These are phyloP conservation scores for Colletotrichum kahawae DNA, from an alignment of 2,329 filamentous ascomycete species.

Conservation along the genomic window DNA sequence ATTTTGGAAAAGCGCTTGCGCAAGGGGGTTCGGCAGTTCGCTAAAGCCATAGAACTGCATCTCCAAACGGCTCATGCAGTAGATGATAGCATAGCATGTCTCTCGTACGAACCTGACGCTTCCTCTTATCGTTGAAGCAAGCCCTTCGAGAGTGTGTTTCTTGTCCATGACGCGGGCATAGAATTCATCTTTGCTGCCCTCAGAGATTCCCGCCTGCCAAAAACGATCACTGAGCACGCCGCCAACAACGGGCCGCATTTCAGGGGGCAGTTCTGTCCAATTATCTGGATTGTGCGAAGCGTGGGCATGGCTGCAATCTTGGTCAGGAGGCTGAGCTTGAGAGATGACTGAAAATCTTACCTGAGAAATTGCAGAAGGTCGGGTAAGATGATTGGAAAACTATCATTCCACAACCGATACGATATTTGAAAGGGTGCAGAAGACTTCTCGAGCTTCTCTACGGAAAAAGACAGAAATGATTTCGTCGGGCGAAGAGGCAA, in stretches of 20 bases:
- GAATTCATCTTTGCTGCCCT: slow-evolving; percentile 95
- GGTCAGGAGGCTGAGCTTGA: not conserved
- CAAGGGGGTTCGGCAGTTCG: slow-evolving; percentile 82
- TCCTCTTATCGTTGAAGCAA: slow-evolving; percentile 90
- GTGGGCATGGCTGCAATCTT: slow-evolving; percentile 73
- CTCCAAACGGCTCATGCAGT: slow-evolving; percentile 87
- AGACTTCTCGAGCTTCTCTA: slow-evolving; percentile 82
- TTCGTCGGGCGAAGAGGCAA: slow-evolving; percentile 88
- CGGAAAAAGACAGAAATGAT: slow-evolving; percentile 88
- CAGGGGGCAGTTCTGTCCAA: slow-evolving; percentile 77
- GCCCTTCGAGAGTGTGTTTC: slow-evolving; percentile 87
- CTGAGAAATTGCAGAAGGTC: slow-evolving; percentile 84
- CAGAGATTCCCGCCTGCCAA: slow-evolving; percentile 97
- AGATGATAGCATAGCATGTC: slow-evolving; percentile 92
- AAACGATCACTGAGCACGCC: slow-evolving; percentile 92
- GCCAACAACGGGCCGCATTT: slow-evolving; percentile 78
- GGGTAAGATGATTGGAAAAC: slow-evolving; percentile 82
- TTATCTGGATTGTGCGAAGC: slow-evolving; percentile 87
- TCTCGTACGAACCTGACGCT: slow-evolving; percentile 90
- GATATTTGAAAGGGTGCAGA: slow-evolving; percentile 77
- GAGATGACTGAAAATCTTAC: slow-evolving; percentile 39
- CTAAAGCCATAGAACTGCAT: slow-evolving; percentile 89
- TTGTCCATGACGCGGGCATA: slow-evolving; percentile 91
- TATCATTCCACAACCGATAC: slow-evolving; percentile 82
- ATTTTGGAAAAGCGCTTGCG: slow-evolving; percentile 83